Percentiles rank a stretch among this genome's conserved stretches.
Evolutionary conservation across 345 rosid species (phyloP).

Genomic region (Hypericum androsaemum): DNA sequence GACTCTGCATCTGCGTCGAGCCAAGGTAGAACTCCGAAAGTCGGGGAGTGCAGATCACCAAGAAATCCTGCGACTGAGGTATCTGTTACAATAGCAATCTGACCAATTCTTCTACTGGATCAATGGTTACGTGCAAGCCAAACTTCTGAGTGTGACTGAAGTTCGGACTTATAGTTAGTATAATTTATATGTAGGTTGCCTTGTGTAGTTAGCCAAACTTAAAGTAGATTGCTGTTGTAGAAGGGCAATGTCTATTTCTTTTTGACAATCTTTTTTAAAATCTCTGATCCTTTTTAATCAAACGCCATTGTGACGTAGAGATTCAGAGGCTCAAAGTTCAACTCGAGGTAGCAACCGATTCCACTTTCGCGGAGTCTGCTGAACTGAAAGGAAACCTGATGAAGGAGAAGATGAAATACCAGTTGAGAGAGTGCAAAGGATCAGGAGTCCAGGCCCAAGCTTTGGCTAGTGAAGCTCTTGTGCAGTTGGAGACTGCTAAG

Average conservation of each 20-base stretch:
- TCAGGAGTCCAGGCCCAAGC: background rate
- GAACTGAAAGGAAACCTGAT: conserved; percentile 59
- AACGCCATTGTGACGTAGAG: too few species aligned
- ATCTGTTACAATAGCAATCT: background rate
- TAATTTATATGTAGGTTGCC: too few species aligned
- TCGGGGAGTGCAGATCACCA: conserved; percentile 14
- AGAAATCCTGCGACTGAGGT: conserved; percentile 15
- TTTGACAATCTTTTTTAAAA: too few species aligned
- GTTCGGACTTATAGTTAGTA: too few species aligned
- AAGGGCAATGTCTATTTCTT: too few species aligned
- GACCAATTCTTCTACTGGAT: background rate
- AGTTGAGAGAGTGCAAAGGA: background rate
- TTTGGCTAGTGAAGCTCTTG: conserved; percentile 4
- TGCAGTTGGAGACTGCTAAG: conserved; percentile 6
- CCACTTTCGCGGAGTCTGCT: too few species aligned
- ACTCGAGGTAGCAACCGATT: conserved; percentile 49
- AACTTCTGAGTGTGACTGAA: background rate
- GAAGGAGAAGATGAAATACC: conserved; percentile 63
- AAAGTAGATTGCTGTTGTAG: too few species aligned
- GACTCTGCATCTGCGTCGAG: conserved; percentile 11
- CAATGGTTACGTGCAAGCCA: background rate
- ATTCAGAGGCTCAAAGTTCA: conserved; percentile 58
- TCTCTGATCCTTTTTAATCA: too few species aligned
- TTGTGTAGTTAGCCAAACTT: too few species aligned
- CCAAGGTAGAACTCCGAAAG: conserved; percentile 11